Evolutionary conservation across 2,329 filamentous ascomycete species (phyloP), one percentile per base, ranked within the genome.

Genomic region (Calonectria crousiana): DNA sequence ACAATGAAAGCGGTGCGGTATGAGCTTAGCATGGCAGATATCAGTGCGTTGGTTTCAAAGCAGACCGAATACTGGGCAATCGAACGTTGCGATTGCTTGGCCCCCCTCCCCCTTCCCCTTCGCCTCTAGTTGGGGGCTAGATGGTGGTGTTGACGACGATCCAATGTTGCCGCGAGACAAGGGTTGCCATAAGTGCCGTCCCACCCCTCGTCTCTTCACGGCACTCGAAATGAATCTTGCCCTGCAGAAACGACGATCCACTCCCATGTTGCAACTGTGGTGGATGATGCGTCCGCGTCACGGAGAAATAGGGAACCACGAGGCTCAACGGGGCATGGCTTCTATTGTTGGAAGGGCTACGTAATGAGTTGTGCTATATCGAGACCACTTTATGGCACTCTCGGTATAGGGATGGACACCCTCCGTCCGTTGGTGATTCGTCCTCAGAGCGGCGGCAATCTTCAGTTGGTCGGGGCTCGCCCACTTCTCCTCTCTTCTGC

Each of bases 351-450:
- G 52, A 44, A 58, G 51, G 47, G 23, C 62, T 68, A 53, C 64
- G 70, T 69, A 32, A 71, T 71, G 62, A 38, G 38, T 32, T 44
- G 38, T 26, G 32, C 38, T 49, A 69, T 74, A 56, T 56, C 74
- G 32, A 51, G 60, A n/a, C 56, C 41, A 49, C 38, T 41, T 5
- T 71, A 66, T 68, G 56, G 28, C 41, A n/a, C 34, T 34, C 23
- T 67, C 49, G 20, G 60, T 62, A 38, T 58, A 34, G 47, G 47
- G 60, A 78, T 4, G 30, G 5, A 32, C 30, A 32, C 74, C 78
- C 77, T 79, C 78, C n/a, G n/a, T 80, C 78, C 77, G 78, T 67
- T 52, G 51, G 71, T 70, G 67, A 71, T 72, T 78, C 72, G 64
- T 44, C 41, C 64, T 23, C 14, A 13, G 20, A n/a, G 10, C 32